Base-by-base conservation (phyloP, 352 stramenopile species). In the Chrysophaeum taylorii region DNA sequence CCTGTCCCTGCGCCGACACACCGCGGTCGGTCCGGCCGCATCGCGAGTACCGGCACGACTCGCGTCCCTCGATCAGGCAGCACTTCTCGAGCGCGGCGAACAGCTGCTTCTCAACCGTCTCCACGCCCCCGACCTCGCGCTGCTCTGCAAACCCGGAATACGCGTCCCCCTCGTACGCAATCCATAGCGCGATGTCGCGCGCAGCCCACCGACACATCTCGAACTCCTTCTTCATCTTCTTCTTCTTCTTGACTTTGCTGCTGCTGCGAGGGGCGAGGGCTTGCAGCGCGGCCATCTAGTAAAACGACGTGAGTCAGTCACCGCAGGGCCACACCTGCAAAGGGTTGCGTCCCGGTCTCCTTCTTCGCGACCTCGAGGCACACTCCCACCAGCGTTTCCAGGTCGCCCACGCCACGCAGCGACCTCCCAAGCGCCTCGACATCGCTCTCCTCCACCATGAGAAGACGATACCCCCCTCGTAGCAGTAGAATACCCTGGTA, bases 11-110 rank as follows among this genome's bases (percentile, higher is more conserved):
- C 0, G 90, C 83, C 76, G 78, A 86, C 4, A 99, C 96, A 25
- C 94, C 94, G 53, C 87, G 87, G 77, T 99, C 96, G 0, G 96
- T 99, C 33, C 96, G 85, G 2, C 96, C 96, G 73, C 94, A 98
- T 35, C 94, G 85, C 15, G 89, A 97, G 82, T 98, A 98, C 15
- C 81, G 76, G 69, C 79, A 86, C 62, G 79, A 76, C 36, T 90
- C 78, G 70, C 43, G 53, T 79, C 85, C 88, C 39, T 84, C 79
- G 45, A 98, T 91, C 5, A 98, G 79, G 62, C 90, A 86, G 12
- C 90, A 89, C 76, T 89, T 93, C 48, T 88, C 75, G 2, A 98
- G 80, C 31, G 93, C 92, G n/a, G 89, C 81, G 78, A 98, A 93
- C 2, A 98, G 76, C 75, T 90, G 87, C 37, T 81, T 80, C 76